phyloP scores from a whole-genome alignment of 2,329 filamentous ascomycete genomes.

The Graphilbum ipis-grandicollis region DNA sequence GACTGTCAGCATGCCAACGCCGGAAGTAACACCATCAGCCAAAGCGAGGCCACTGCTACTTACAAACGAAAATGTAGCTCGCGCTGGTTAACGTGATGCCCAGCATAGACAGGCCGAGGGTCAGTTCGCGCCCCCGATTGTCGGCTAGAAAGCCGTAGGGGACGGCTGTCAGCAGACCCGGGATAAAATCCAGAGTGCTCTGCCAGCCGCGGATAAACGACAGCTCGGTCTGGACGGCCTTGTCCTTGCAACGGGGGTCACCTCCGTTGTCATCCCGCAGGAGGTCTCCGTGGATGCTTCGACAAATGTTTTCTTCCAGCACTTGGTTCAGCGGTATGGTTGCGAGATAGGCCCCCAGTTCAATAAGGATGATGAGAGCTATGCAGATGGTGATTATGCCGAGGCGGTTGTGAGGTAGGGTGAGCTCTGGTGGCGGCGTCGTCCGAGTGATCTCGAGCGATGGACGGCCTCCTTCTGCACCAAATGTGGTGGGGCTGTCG shows the following conservation, averaged over 20 bases:
- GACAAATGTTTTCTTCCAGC: not conserved
- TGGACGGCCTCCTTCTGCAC: not conserved
- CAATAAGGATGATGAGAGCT: not conserved
- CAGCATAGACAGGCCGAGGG: not conserved
- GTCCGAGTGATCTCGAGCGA: not conserved
- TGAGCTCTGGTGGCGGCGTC: not conserved
- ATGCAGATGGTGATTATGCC: not conserved
- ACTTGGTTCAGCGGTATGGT: not conserved
- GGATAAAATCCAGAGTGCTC: slow-evolving; percentile 1
- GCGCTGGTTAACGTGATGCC: not conserved
- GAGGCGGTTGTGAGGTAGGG: not conserved
- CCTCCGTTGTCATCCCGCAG: not conserved
- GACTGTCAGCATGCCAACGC: not conserved
- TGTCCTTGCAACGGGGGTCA: not conserved
- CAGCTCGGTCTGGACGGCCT: not conserved
- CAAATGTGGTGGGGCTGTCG: not conserved
- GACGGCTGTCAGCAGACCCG: not conserved
- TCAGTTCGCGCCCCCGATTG: not conserved
- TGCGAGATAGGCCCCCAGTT: not conserved
- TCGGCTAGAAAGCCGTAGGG: not conserved
- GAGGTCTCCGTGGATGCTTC: not conserved
- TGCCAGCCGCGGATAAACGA: not conserved
- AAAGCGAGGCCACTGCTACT: not conserved
- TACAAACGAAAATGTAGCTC: not conserved
- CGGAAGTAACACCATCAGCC: not conserved